Conservation (phyloP, 2,329 filamentous ascomycete genomes). For the Davidsoniella australis region DNA sequence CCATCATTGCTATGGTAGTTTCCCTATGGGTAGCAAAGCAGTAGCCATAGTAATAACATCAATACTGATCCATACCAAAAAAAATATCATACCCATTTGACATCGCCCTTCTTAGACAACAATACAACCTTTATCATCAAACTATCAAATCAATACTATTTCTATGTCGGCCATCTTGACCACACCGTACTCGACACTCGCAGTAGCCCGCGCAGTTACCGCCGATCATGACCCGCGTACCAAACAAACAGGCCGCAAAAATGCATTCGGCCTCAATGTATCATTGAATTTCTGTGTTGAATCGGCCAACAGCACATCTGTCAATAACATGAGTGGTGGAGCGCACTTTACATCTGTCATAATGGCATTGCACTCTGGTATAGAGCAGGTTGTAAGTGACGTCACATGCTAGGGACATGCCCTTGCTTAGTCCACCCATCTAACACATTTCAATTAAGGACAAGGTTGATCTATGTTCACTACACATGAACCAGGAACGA, state of each 20-base stretch:
- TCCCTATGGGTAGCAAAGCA: too few relatives aligned
- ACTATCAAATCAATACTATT: neutral
- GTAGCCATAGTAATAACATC: too few relatives aligned
- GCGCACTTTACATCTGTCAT: constrained; percentile 4
- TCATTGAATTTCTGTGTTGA: constrained; percentile 3
- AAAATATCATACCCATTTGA: too few relatives aligned
- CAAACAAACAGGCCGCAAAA: constrained; percentile 10
- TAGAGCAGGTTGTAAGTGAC: constrained; percentile 6
- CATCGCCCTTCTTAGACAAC: neutral
- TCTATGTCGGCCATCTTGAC: constrained; percentile 8
- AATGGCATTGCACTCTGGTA: constrained; percentile 5
- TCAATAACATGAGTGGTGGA: neutral
- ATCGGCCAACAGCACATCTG: neutral
- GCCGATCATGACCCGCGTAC: constrained; percentile 11
- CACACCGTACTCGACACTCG: constrained; percentile 3
- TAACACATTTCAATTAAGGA: neutral
- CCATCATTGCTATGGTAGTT: too few relatives aligned
- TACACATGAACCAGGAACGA: neutral
- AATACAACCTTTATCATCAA: neutral
- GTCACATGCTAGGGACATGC: neutral
- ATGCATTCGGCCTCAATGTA: constrained; percentile 7
- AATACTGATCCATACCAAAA: too few relatives aligned
- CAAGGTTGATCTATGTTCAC: constrained; percentile 7
- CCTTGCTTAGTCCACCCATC: neutral
- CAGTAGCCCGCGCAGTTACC: constrained; percentile 8